Evolutionary conservation across 2,329 filamentous ascomycete species (phyloP), one percentile per base, ranked within the genome.

Genomic region (Claviceps sorghi): DNA sequence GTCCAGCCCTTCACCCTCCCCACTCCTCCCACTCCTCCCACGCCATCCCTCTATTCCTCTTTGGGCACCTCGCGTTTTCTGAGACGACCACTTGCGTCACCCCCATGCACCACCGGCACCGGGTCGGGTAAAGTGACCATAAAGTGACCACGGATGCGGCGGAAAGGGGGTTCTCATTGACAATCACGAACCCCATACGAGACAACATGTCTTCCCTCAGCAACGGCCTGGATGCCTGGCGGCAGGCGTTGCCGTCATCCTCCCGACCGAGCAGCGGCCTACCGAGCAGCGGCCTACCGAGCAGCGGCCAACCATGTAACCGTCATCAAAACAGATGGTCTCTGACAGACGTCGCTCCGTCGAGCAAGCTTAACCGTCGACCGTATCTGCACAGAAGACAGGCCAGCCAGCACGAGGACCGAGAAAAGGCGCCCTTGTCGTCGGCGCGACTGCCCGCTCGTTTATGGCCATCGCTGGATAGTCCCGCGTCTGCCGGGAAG

Each of bases 291-390:
- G 26, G 26, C 26, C 5, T 26, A 26, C 26, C 3, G 26, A 26
- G 3, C 26, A 26, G 26, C 26, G 26, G 26, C 30, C 60, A 59
- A 51, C 56, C 61, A 26, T 59, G 59, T 61, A 58, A 61, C 64
- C 72, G 72, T 54, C 78, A 79, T 58, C 75, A 77, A 58, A 68
- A 79, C 54, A 75, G 71, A 55, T 73, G 76, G 36, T 82, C 79
- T 47, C 71, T 80, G 54, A 74, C 73, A 45, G 77, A 80, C 57
- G 59, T 78, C 50, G 69, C 75, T 26, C 71, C 73, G 38, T 74
- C 76, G 22, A 66, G 69, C 54, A 70, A 66, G 53, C 64, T 69
- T 56, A 58, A 60, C 63, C 70, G 72, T 48, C 63, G 64, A n/a
- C 65, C 65, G 52, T 64, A 64, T 7, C 46, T 48, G 41, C 57